Evolutionary conservation across 495 filamentous ascomycete species (phyloP), one percentile per base, ranked within the genome.

Genomic region (Penicillium cinerascens): DNA sequence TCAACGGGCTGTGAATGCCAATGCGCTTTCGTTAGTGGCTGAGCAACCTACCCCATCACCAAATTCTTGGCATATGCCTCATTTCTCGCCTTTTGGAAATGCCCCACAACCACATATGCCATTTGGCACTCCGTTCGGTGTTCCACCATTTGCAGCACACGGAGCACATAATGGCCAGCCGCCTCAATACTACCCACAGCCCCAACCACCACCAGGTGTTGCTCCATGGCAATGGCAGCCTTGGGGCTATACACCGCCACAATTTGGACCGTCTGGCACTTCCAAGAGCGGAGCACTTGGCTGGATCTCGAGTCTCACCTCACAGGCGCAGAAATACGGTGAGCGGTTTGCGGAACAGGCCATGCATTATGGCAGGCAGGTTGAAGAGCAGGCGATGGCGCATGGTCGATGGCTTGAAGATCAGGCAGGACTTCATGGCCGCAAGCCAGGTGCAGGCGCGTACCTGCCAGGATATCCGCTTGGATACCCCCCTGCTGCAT

Each of bases 391-490:
- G 29, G 72, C 72, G 3, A 49, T 75, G 43, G 66, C 68, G 7
- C 72, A 73, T 52, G 68, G 68, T 15, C 63, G 71, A 10, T 75
- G 73, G 71, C 49, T 75, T 9, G 72, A 75, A 57, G 66, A 72
- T 42, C 73, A 77, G 33, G 69, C 72, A 11, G 42, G 66, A 3
- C 47, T 68, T 10, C 51, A 61, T 22, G 63, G 65, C 6, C 60
- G 65, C 63, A 73, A 55, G 55, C 58, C 43, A 5, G 38, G 20
- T 22, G 18, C 36, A 13, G 38, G 20, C 18, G 18, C 36, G 8
- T 50, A 42, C 20, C 38, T 13, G 17, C 11, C 41, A 20, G 52
- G 33, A 41, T 49, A 57, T 42, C 42, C 46, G 9, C 43, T 54
- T 21, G 45, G 38, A 13, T 50, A 50, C 17, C 22, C 45, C 29